Percentiles rank a stretch among this genome's conserved stretches.
These are phyloP conservation scores for Rhodotorula sp. DNA, from an alignment of 1,284 basidiomycete species.

Conservation along the genomic window DNA sequence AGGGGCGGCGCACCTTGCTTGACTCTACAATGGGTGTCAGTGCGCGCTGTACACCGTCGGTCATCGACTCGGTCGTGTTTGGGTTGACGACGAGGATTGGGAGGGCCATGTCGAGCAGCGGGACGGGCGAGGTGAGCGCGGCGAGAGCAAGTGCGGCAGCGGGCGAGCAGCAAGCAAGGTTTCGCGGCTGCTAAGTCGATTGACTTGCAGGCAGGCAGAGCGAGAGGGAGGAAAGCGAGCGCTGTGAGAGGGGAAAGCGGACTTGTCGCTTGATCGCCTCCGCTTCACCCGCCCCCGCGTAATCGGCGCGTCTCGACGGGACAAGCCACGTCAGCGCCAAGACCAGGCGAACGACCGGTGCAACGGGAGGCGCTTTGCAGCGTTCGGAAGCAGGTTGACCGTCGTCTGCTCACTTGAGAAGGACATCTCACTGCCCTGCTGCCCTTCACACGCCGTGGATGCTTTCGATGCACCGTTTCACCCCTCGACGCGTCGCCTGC, in stretches of 20 bases:
- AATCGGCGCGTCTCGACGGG: not conserved
- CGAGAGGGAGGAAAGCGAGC: not conserved
- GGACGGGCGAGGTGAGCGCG: not conserved
- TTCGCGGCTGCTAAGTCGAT: not conserved
- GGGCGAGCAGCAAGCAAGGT: not conserved
- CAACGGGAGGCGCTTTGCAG: not conserved
- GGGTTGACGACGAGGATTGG: slow-evolving; percentile 58
- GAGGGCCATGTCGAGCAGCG: slow-evolving; percentile 1
- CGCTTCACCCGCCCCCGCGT: not conserved
- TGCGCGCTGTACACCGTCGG: slow-evolving; percentile 40
- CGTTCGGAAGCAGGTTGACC: not conserved
- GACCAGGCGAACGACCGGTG: too few species aligned
- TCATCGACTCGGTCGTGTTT: slow-evolving; percentile 57
- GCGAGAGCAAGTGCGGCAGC: not conserved
- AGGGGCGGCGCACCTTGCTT: slow-evolving; percentile 8
- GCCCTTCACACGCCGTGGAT: too few species aligned
- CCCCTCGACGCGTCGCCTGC: not conserved
- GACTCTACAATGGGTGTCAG: slow-evolving; percentile 1
- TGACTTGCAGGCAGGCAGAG: not conserved
- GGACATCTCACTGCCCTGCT: too few species aligned
- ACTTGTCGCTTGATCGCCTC: not conserved
- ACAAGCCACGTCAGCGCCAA: too few species aligned
- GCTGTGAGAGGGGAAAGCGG: not conserved
- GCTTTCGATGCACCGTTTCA: too few species aligned
- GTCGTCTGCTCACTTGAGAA: too few species aligned